These are phyloP conservation scores for Phyllachora maydis DNA, from an alignment of 2,329 filamentous ascomycete genomes.

Conservation along the genomic window DNA sequence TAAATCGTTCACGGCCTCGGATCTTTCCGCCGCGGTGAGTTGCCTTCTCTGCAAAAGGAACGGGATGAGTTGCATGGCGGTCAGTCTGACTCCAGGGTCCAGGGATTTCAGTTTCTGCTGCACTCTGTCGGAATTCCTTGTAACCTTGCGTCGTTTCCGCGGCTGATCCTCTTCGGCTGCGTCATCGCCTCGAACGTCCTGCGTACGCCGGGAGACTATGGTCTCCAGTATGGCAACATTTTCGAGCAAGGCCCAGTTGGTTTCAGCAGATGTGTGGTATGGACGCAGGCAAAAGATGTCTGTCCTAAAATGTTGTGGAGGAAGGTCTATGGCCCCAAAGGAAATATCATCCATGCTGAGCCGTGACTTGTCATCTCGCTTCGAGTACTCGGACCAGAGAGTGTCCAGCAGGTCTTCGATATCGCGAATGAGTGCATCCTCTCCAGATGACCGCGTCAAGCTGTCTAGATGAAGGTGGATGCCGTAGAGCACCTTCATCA, in stretches of 20 bases:
- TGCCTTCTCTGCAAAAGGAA: slow-evolving; percentile 26
- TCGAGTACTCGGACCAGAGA: slow-evolving; percentile 62
- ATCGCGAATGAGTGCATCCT: slow-evolving; percentile 17
- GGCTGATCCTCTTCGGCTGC: slow-evolving; percentile 19
- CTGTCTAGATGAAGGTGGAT: slow-evolving; percentile 41
- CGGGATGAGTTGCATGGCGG: slow-evolving; percentile 34
- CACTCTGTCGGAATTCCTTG: slow-evolving; percentile 20
- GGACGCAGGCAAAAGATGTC: slow-evolving; percentile 30
- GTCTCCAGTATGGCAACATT: slow-evolving; percentile 35
- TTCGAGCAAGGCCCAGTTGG: slow-evolving; percentile 38
- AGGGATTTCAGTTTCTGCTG: slow-evolving; percentile 23
- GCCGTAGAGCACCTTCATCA: slow-evolving; percentile 52
- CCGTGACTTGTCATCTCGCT: slow-evolving; percentile 46
- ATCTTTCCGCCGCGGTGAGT: no score
- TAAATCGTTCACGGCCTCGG: slow-evolving; percentile 35
- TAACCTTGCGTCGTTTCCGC: slow-evolving; percentile 28
- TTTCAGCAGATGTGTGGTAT: slow-evolving; percentile 31
- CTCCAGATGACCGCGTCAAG: slow-evolving; percentile 20
- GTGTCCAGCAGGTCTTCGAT: slow-evolving; percentile 48
- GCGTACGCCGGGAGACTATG: slow-evolving; percentile 15
- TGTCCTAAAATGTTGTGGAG: slow-evolving; percentile 22
- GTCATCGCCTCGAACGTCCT: slow-evolving; percentile 6
- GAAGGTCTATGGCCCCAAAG: slow-evolving; percentile 25
- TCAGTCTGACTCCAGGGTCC: slow-evolving; percentile 21
- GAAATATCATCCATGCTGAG: slow-evolving; percentile 61